Base-by-base conservation (phyloP, 2,329 filamentous ascomycete species). In the Talaromyces rugulosus region DNA sequence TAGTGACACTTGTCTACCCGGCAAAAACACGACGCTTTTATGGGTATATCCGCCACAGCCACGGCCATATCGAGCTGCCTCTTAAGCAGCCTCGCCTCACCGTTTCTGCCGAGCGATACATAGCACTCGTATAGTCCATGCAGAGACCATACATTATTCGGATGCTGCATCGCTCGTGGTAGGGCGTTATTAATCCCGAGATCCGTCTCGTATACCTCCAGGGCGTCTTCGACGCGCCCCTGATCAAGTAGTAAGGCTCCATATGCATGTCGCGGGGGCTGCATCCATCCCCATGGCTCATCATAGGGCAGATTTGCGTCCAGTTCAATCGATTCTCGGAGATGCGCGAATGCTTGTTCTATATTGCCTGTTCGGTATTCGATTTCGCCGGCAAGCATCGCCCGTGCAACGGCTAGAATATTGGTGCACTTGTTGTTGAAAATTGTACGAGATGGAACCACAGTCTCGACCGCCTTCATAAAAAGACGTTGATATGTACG, bases 261-360 rank as follows among this genome's bases (percentile, higher is more conserved):
- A 51, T 86, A 86, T 0, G 87, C 87, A 68, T 89, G 87, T 3
- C 86, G 77, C 0, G 83, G 83, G 0, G 87, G 87, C 68, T 87
- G 85, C 87, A 89, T 89, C 87, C 87, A 89, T 0, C 85, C 85
- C 87, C 87, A 89, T 0, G 87, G 87, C 69, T 90, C 87, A 52
- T 86, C 85, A 65, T 87, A 89, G 0, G 83, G 83, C 30, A 89
- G 78, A 0, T 69, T 72, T 63, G 87, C 85, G 65, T 88, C 86
- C 1, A 82, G 78, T 2, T 73, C 68, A n/a, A 88, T 83, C 0
- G 86, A 81, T 11, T 76, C 75, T 2, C 81, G 78, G 3, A 90
- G 75, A 52, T 83, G 77, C 3, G 73, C 66, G 68, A 88, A 89
- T 0, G 87, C 88, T 0, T 69, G 51, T 0, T 85, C 81, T 59